These are phyloP conservation scores for Alternaria infectoria DNA, from an alignment of 2,329 filamentous ascomycete species.

Conservation along the genomic window DNA sequence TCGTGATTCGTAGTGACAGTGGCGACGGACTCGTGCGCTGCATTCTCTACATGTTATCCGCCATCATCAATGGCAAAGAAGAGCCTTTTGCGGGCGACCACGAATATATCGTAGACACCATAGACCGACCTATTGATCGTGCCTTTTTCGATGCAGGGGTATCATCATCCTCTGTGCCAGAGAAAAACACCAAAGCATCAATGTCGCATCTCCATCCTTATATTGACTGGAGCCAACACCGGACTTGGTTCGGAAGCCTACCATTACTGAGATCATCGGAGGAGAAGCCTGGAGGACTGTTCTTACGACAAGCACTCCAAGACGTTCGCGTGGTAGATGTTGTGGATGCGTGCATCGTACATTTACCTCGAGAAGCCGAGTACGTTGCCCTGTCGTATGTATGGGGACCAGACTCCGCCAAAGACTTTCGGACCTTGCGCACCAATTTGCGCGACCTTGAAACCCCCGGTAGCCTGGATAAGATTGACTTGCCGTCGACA, in stretches of 20 bases:
- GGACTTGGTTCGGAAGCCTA: not conserved
- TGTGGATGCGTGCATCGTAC: not conserved
- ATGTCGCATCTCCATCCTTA: not conserved
- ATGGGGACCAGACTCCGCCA: not conserved
- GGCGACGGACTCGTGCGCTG: not conserved
- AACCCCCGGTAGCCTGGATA: not conserved
- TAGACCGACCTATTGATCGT: not conserved
- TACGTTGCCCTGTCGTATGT: constrained; percentile 9
- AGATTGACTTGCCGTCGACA: not conserved
- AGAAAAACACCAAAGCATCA: not conserved
- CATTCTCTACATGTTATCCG: not conserved
- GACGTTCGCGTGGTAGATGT: constrained; percentile 7
- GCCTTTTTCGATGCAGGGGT: not conserved
- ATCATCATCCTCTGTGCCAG: not conserved
- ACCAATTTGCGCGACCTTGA: not conserved
- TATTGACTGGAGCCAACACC: not conserved
- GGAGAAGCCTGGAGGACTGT: not conserved
- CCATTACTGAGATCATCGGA: not conserved
- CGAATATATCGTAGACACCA: not conserved
- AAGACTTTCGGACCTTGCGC: not conserved
- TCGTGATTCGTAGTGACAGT: not conserved
- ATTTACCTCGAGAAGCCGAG: not conserved
- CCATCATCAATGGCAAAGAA: not conserved
- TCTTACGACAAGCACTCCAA: not conserved
- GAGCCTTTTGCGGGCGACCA: not conserved